A percentile compares a stretch with the other conserved stretches of the same genome.
Evolutionary conservation across 345 rosid genomes (phyloP).

Genomic region (Euphorbia tirucalli): DNA sequence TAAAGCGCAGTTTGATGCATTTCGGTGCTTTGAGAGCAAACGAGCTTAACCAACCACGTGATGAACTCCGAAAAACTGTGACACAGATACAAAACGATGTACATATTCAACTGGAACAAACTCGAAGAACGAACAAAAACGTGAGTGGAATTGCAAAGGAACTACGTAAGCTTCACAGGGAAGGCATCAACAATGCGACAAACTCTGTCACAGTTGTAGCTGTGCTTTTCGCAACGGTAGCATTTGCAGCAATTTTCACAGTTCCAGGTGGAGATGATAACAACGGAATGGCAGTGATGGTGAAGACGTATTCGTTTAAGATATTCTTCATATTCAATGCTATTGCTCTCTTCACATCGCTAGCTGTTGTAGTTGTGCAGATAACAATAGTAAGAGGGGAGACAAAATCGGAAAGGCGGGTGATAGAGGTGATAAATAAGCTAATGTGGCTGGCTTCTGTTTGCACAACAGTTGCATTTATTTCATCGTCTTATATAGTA

Average conservation of each 20-base stretch:
- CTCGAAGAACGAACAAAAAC: constrained; percentile 77
- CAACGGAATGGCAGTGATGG: constrained; percentile 57
- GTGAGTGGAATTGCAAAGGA: constrained; percentile 77
- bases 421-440: constrained; percentile 81
- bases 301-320: constrained; percentile 45
- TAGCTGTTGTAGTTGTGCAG: constrained; percentile 90
- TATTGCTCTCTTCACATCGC: constrained; percentile 74
- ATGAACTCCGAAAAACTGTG: constrained; percentile 74
- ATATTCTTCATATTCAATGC: constrained; percentile 75
- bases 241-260: constrained; percentile 80
- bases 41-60: constrained; percentile 73
- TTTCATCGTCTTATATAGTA: constrained; percentile 78
- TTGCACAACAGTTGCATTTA: constrained; percentile 74
- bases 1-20: constrained; percentile 53
- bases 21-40: constrained; percentile 73
- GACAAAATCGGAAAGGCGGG: constrained; percentile 70
- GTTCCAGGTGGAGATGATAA: constrained; percentile 77
- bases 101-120: constrained; percentile 80
- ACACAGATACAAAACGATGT: constrained; percentile 80
- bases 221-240: constrained; percentile 89
- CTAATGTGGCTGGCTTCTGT: constrained; percentile 96
- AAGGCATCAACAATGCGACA: constrained; percentile 80
- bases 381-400: constrained; percentile 87
- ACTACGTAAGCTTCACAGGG: constrained; percentile 71
- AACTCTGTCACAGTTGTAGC: constrained; percentile 90